Evolutionary conservation across 129 eudicot genomes (phyloP), one percentile per base, ranked within the genome.

Genomic region (Lonicera japonica): DNA sequence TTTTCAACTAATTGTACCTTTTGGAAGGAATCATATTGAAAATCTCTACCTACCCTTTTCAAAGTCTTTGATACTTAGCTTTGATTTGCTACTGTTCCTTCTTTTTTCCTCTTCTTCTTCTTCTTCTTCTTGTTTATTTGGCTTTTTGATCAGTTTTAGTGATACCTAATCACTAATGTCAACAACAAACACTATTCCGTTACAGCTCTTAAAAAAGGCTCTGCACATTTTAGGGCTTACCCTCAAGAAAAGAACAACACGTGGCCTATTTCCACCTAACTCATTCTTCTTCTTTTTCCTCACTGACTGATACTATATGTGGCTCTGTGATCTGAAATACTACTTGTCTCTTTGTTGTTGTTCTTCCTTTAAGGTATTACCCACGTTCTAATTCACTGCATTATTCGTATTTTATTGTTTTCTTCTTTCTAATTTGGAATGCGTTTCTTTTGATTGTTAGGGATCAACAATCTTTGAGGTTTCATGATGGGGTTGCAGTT

Each of bases 401-500:
- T 22, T 40, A 5, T 36, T 8, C 19, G 43, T 15, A 51, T 70
- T 41, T 10, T 23, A 2, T 2, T 21, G 54, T 39, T 38, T 23
- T 11, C 51, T 73, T 58, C 36, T 59, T 29, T 17, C 54, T 56
- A 45, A 21, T 41, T 25, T 48, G 64, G 75, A 71, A 60, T 45
- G 52, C 29, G 50, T 21, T 29, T 29, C 36, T 1, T 29, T 29
- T 29, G 2, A 2, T 29, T 29, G 2, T 25, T 17, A 25, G 46
- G 12, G 56, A 71, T 75, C 63, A 61, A 52, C 22, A 40, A 60
- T 60, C 65, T 59, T n/a, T 78, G 70, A 7, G 62, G 58, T 20
- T 51, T 69, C 48, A 25, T 63, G 25, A 81, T 90, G 95, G 89
- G 69, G 82, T 45, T 81, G 59, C 76, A 57, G 56, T 57, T 81